Conservation (phyloP, 75 land plant species). For the Picea sitchensis region DNA sequence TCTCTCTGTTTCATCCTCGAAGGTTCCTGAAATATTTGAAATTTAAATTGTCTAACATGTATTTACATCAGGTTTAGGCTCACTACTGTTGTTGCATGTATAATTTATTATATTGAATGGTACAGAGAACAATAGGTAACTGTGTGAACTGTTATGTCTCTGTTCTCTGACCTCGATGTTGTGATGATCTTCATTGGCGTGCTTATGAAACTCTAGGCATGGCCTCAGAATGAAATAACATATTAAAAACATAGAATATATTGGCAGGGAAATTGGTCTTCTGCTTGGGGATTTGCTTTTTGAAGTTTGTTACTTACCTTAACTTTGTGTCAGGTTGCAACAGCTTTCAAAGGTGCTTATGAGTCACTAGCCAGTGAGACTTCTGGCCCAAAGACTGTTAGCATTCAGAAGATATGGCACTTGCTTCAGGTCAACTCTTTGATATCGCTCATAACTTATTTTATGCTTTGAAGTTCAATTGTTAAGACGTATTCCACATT, state of each 20-base stretch:
- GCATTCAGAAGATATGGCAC: slow-evolving; percentile 93
- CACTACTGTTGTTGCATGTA: not conserved
- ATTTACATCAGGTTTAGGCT: not conserved
- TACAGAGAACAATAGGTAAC: not conserved
- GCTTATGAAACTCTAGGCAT: not conserved
- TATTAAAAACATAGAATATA: not conserved
- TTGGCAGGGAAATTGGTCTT: not conserved
- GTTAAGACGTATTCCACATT: not conserved
- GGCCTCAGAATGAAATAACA: not conserved
- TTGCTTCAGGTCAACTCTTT: slow-evolving; percentile 60
- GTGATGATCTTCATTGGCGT: not conserved
- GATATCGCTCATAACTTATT: not conserved
- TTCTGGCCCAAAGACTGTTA: slow-evolving; percentile 72
- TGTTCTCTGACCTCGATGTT: not conserved
- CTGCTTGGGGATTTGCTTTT: not conserved
- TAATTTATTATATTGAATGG: not conserved
- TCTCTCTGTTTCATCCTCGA: not conserved
- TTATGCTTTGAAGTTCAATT: not conserved
- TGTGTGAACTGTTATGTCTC: not conserved
- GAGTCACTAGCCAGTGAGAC: slow-evolving; percentile 53
- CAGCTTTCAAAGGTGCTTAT: slow-evolving; percentile 70
- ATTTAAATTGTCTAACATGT: not conserved
- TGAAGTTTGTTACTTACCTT: not conserved
- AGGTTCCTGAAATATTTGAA: not conserved
- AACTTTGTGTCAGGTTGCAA: slow-evolving; percentile 59